Evolutionary conservation across 2,329 filamentous ascomycete species (phyloP).

Genomic region (Phyllachora maydis): DNA sequence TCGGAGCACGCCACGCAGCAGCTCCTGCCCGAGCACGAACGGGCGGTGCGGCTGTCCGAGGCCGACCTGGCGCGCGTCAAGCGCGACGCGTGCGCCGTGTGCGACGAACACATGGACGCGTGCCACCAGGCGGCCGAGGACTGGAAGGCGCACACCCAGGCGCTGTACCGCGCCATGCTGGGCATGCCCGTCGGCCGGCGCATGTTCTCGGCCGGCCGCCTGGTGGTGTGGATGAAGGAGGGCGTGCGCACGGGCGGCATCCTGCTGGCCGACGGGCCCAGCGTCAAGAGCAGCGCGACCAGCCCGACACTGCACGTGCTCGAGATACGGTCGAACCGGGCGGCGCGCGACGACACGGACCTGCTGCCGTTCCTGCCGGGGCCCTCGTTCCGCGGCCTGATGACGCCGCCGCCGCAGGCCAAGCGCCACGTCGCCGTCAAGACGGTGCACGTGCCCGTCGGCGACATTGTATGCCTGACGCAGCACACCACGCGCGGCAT

Average conservation of each 20-base stretch:
- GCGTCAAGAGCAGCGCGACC: slow-evolving; percentile 30
- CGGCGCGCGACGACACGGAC: slow-evolving; percentile 60
- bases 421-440: slow-evolving; percentile 49
- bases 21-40: slow-evolving; percentile 83
- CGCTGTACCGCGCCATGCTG: slow-evolving; percentile 58
- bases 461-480: slow-evolving; percentile 71
- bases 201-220: slow-evolving; percentile 53
- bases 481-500: slow-evolving; percentile 39
- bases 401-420: slow-evolving; percentile 45
- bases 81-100: slow-evolving; percentile 62
- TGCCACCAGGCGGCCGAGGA: slow-evolving; percentile 71
- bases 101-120: slow-evolving; percentile 57
- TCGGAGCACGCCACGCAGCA: slow-evolving; percentile 96
- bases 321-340: slow-evolving; percentile 49
- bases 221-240: slow-evolving; percentile 73
- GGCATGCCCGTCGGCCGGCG: slow-evolving; percentile 66
- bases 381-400: slow-evolving; percentile 44
- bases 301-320: slow-evolving; percentile 57
- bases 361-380: slow-evolving; percentile 65
- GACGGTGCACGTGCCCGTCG: slow-evolving; percentile 47
- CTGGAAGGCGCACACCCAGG: slow-evolving; percentile 57
- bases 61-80: slow-evolving; percentile 82
- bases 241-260: slow-evolving; percentile 69
- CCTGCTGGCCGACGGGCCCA: slow-evolving; percentile 55
- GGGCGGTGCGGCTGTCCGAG: slow-evolving; percentile 79